A percentile compares a stretch with the other conserved stretches of the same genome.
These are phyloP conservation scores for Phaeosphaeriaceae sp. DNA, from an alignment of 2,329 filamentous ascomycete species.

Conservation along the genomic window DNA sequence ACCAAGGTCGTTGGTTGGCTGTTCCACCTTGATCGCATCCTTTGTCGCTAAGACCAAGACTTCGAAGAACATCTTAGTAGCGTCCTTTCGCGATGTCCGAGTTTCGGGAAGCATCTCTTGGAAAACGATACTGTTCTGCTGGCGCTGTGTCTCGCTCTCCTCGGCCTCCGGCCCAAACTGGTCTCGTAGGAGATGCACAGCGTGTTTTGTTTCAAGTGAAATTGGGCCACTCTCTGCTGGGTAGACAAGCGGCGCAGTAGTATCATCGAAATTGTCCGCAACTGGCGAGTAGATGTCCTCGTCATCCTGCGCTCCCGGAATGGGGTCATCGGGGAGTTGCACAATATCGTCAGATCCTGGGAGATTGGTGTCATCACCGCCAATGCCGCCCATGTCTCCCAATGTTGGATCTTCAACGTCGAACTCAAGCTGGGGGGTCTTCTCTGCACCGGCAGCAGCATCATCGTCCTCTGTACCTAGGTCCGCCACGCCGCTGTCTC, in stretches of 20 bases:
- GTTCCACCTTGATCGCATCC: slow-evolving; percentile 96
- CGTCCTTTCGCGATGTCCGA: slow-evolving; percentile 83
- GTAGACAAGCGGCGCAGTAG: slow-evolving; percentile 75
- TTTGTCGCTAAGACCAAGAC: slow-evolving; percentile 95
- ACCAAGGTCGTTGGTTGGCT: slow-evolving; percentile 73
- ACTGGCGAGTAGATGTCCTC: slow-evolving; percentile 47
- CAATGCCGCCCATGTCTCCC: slow-evolving; percentile 49
- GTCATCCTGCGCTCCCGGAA: slow-evolving; percentile 40
- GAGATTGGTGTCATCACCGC: slow-evolving; percentile 42
- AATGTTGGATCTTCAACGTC: slow-evolving; percentile 58
- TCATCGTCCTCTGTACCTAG: slow-evolving; percentile 72
- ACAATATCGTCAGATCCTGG: slow-evolving; percentile 34
- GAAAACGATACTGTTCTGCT: slow-evolving; percentile 81
- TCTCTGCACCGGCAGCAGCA: slow-evolving; percentile 58
- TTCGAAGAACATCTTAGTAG: slow-evolving; percentile 99
- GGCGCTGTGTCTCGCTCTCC: slow-evolving; percentile 71
- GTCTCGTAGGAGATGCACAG: slow-evolving; percentile 91
- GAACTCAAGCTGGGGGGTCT: slow-evolving; percentile 72
- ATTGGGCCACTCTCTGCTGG: slow-evolving; percentile 85
- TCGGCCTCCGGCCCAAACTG: slow-evolving; percentile 79
- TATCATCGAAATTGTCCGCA: slow-evolving; percentile 75
- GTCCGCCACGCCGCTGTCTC: slow-evolving; percentile 85
- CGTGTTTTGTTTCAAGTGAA: slow-evolving; percentile 90
- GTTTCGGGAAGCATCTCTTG: slow-evolving; percentile 87
- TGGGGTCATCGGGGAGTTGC: slow-evolving; percentile 37